Evolutionary conservation across 1,284 basidiomycete genomes (phyloP).

Genomic region (Cerrena zonata): DNA sequence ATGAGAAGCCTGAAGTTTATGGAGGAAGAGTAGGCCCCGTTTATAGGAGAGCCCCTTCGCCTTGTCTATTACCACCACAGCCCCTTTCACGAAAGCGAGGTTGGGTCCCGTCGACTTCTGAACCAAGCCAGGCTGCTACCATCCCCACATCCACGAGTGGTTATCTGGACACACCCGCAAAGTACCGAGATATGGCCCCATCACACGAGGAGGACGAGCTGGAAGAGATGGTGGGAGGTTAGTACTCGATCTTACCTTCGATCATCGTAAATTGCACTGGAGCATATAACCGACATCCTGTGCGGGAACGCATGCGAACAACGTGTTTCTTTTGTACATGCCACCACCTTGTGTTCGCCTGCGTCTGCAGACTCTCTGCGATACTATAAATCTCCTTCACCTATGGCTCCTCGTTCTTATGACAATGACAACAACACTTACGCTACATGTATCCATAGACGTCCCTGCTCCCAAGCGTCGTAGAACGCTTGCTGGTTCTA

Average conservation of each 20-base stretch:
- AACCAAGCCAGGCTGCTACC: conserved; percentile 47
- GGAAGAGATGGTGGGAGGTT: conserved; percentile 46
- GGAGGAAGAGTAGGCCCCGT: background rate
- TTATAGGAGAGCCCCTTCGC: conserved; percentile 23
- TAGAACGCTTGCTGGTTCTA: conserved; percentile 66
- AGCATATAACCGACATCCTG: no score
- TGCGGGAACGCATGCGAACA: conserved; percentile 5
- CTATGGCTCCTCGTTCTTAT: conserved; percentile 21
- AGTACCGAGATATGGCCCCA: conserved; percentile 45
- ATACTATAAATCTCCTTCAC: conserved; percentile 13
- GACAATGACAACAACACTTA: conserved; percentile 26
- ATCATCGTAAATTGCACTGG: background rate
- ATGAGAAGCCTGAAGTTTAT: conserved; percentile 2
- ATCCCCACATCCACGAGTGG: conserved; percentile 50
- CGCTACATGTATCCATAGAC: conserved; percentile 45
- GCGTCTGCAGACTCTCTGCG: background rate
- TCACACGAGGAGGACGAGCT: conserved; percentile 29
- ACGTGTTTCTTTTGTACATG: conserved; percentile 4
- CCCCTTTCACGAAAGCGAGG: conserved; percentile 56
- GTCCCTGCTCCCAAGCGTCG: conserved; percentile 54
- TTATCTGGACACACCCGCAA: conserved; percentile 61
- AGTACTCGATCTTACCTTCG: conserved; percentile 19
- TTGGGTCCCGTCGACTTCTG: conserved; percentile 59
- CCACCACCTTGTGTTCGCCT: background rate
- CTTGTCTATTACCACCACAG: conserved; percentile 22